Evolutionary conservation across 768 basidiomycete genomes (phyloP).

Genomic region (Amanita pallidorosea): DNA sequence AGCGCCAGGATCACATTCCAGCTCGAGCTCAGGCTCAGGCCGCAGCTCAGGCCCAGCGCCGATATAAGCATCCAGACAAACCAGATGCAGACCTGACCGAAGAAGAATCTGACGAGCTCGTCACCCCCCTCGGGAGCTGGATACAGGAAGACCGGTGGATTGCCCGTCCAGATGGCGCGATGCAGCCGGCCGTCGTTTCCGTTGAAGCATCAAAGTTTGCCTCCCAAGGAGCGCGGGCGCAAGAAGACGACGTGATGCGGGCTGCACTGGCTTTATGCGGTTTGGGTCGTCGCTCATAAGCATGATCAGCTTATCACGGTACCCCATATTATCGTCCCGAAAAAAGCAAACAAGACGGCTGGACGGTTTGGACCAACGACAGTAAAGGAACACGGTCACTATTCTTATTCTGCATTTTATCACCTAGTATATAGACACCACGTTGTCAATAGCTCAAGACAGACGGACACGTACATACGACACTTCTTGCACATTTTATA

Average conservation of each 20-base stretch:
- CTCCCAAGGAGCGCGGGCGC: slow-evolving; percentile 13
- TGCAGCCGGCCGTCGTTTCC: slow-evolving; percentile 8
- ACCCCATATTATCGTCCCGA: no score
- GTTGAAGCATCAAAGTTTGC: slow-evolving; percentile 7
- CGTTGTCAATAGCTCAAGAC: not conserved
- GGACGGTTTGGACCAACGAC: not conserved
- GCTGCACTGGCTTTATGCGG: slow-evolving; percentile 63
- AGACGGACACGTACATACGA: not conserved
- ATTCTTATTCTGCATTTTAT: slow-evolving; percentile 5
- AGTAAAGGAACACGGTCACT: not conserved
- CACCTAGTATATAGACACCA: not conserved
- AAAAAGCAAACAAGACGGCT: not conserved
- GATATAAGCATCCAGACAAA: slow-evolving; percentile 6
- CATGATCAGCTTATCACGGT: not conserved
- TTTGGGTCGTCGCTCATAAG: slow-evolving; percentile 20
- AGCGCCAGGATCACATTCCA: not conserved
- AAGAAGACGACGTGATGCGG: slow-evolving; percentile 61
- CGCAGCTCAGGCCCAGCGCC: not conserved
- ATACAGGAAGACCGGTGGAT: slow-evolving; percentile 28
- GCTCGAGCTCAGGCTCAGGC: not conserved
- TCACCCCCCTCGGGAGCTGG: slow-evolving; percentile 52
- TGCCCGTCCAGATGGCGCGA: slow-evolving; percentile 10
- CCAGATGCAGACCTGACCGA: slow-evolving; percentile 41
- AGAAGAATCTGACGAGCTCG: slow-evolving; percentile 51
- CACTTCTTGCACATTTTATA: not conserved